Percentiles rank a stretch among this genome's conserved stretches.
Evolutionary conservation across 148 eudicot genomes (phyloP).

Genomic region (Tetragonia tetragonoides): DNA sequence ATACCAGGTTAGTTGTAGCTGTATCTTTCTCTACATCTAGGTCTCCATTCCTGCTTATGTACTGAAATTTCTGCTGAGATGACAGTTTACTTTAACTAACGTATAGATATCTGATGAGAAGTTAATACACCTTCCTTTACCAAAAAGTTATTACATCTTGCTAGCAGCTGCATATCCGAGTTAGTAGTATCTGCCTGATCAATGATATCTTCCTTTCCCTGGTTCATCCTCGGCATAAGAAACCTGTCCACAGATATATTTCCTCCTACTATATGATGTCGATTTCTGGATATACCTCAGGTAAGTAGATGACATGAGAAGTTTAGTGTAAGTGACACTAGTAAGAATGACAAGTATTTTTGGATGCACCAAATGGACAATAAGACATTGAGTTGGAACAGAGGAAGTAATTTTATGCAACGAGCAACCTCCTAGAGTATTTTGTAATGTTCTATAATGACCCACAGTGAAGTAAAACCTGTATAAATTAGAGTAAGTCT

Average conservation of each 20-base stretch:
- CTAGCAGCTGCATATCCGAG: too few species aligned
- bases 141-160: too few species aligned
- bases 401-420: neutral
- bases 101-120: neutral
- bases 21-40: slow-evolving; percentile 2
- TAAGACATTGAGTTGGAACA: slow-evolving; percentile 1
- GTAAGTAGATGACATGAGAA: neutral
- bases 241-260: neutral
- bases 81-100: neutral
- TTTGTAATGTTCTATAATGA: too few species aligned
- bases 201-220: neutral
- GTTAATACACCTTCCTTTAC: too few species aligned
- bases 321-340: neutral
- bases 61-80: neutral
- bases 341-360: neutral
- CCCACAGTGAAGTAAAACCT: too few species aligned
- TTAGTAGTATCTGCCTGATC: too few species aligned
- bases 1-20: slow-evolving; percentile 65
- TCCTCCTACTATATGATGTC: neutral
- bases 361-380: neutral
- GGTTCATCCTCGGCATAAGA: neutral
- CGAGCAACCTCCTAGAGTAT: neutral
- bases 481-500: too few species aligned
- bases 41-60: neutral
- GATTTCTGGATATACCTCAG: neutral